These are phyloP conservation scores for Termitomyces heimii DNA, from an alignment of 768 basidiomycete species.

Conservation along the genomic window DNA sequence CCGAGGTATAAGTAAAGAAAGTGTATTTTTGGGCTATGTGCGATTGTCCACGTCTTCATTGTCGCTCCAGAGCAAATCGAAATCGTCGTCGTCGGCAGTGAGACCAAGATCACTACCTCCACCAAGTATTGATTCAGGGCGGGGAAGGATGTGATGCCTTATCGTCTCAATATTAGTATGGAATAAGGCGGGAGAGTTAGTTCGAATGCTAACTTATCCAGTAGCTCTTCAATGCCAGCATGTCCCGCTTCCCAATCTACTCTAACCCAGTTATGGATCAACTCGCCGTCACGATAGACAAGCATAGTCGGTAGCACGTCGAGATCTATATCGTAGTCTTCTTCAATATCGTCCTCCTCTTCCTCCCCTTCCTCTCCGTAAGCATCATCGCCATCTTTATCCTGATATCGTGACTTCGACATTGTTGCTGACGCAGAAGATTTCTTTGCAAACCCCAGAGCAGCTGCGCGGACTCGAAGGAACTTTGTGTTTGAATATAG, in stretches of 20 bases:
- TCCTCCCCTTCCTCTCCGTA: slow-evolving; percentile 32
- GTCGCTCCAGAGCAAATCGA: slow-evolving; percentile 48
- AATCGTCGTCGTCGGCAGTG: slow-evolving; percentile 46
- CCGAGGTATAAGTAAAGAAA: neutral
- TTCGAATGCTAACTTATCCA: slow-evolving; percentile 45
- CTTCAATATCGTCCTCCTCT: slow-evolving; percentile 37
- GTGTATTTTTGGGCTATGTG: neutral
- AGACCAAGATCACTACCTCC: slow-evolving; percentile 38
- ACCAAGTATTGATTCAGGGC: slow-evolving; percentile 22
- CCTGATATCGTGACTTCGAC: slow-evolving; percentile 24
- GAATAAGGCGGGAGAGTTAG: neutral
- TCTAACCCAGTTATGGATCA: slow-evolving; percentile 86
- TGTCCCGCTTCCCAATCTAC: slow-evolving; percentile 81
- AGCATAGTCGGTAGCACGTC: slow-evolving; percentile 78
- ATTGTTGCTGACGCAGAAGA: slow-evolving; percentile 12
- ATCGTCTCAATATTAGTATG: neutral
- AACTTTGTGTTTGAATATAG: slow-evolving; percentile 70
- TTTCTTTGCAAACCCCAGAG: slow-evolving; percentile 60
- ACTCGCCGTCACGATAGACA: slow-evolving; percentile 72
- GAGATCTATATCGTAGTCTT: slow-evolving; percentile 64
- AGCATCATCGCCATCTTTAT: slow-evolving; percentile 18
- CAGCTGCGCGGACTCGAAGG: slow-evolving; percentile 70
- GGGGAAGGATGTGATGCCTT: slow-evolving; percentile 37
- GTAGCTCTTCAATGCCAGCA: slow-evolving; percentile 62
- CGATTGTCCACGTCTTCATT: slow-evolving; percentile 29